Percentiles rank a stretch among this genome's conserved stretches.
Evolutionary conservation across 768 basidiomycete genomes (phyloP).

Genomic region (Suillus discolor): DNA sequence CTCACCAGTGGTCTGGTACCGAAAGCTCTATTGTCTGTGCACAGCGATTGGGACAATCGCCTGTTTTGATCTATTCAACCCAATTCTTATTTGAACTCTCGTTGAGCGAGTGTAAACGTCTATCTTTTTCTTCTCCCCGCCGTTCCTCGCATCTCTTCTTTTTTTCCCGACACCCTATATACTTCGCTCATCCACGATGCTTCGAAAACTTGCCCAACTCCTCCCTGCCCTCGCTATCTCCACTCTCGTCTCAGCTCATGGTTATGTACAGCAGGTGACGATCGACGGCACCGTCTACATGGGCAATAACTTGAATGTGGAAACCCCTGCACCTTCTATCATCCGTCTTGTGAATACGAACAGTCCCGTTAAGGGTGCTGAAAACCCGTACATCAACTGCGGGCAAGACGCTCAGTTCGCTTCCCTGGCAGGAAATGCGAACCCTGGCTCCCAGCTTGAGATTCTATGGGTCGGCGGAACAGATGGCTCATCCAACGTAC

Average conservation of each 20-base stretch:
- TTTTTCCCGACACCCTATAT: neutral
- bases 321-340: slow-evolving; percentile 34
- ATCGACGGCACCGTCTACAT: slow-evolving; percentile 31
- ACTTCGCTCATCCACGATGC: neutral
- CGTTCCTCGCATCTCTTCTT: neutral
- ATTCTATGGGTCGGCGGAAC: slow-evolving; percentile 55
- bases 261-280: slow-evolving; percentile 30
- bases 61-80: neutral
- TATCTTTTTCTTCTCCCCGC: neutral
- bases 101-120: neutral
- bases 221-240: slow-evolving; percentile 18
- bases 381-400: slow-evolving; percentile 59
- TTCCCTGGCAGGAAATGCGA: slow-evolving; percentile 50
- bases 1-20: neutral
- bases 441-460: slow-evolving; percentile 55
- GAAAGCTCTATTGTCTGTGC: slow-evolving; percentile 1
- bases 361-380: slow-evolving; percentile 56
- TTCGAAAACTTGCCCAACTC: slow-evolving; percentile 5
- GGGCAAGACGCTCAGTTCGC: slow-evolving; percentile 56
- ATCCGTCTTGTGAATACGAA: slow-evolving; percentile 49
- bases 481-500: slow-evolving; percentile 39
- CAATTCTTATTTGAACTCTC: slow-evolving; percentile 1
- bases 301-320: slow-evolving; percentile 36
- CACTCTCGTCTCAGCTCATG: slow-evolving; percentile 31
- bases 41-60: neutral